Evolutionary conservation across 2,329 filamentous ascomycete genomes (phyloP).

Genomic region (Nemania abortiva): DNA sequence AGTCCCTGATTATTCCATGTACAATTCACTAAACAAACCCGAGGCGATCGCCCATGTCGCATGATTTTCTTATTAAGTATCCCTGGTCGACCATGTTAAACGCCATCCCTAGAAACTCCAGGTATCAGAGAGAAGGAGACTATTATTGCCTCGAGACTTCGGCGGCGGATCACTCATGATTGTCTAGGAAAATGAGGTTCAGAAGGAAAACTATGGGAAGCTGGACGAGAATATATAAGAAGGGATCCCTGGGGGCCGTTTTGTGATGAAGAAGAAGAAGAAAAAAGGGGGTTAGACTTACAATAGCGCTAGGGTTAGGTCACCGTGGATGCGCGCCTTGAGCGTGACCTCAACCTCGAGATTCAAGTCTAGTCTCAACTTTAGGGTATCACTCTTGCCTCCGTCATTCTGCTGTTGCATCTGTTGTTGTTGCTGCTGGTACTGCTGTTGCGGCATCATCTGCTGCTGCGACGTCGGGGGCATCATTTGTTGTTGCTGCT

Average conservation of each 20-base stretch:
- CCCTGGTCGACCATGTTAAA: slow-evolving; percentile 37
- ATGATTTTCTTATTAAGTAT: slow-evolving; percentile 17
- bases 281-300: slow-evolving; percentile 47
- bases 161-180: slow-evolving; percentile 36
- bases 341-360: slow-evolving; percentile 86
- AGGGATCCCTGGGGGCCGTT: background rate
- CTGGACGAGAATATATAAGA: background rate
- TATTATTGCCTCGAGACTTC: slow-evolving; percentile 29
- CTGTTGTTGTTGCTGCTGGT: slow-evolving; percentile 35
- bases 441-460: slow-evolving; percentile 37
- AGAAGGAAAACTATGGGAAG: slow-evolving; percentile 31
- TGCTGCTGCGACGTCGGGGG: slow-evolving; percentile 36
- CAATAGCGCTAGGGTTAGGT: slow-evolving; percentile 79
- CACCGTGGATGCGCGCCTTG: slow-evolving; percentile 86
- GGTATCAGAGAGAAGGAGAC: slow-evolving; percentile 34
- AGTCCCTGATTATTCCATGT: background rate
- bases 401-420: slow-evolving; percentile 44
- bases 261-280: background rate
- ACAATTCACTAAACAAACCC: background rate
- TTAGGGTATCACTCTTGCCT: slow-evolving; percentile 71
- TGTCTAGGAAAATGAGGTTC: slow-evolving; percentile 37
- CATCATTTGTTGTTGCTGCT: slow-evolving; percentile 35
- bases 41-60: background rate
- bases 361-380: slow-evolving; percentile 80
- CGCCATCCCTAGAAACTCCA: slow-evolving; percentile 36